Base-by-base conservation (phyloP, 2,329 filamentous ascomycete species). In the Cryphonectria radicalis region DNA sequence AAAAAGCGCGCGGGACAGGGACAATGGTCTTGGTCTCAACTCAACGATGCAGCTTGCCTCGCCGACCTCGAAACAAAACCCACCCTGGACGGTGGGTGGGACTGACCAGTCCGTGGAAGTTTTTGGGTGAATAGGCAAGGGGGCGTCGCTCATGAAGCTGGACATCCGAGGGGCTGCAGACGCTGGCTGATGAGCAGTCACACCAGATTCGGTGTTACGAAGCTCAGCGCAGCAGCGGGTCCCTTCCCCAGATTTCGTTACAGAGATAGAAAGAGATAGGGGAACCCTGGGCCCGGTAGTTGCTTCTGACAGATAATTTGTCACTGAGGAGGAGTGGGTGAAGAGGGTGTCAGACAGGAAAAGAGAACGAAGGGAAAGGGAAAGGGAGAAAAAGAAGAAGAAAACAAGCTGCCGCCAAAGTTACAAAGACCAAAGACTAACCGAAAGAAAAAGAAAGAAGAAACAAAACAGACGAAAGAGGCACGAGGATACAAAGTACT, bases 171-270 rank as follows among this genome's bases (percentile, higher is more conserved):
- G 53, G 65, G 50, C 50, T 40, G 46, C 50, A 42, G 66, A 32
- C 25, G 55, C 14, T 60, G 53, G 55, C 6, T 46, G 35, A 35
- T 43, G 64, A 25, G 46, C 64, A n/a, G 64, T 57, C 64, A 40
- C 50, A 67, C 65, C 53, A 60, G 53, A 67, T 59, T 60, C 53
- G 53, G 37, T 60, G 37, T 11, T 42, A 67, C 65, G 50, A 43
- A 43, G 14, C 40, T 37, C 17, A 46, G 10, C 40, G n/a, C 37
- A 50, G 46, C 46, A 50, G 17, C 22, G 25, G 32, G 43, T 63
- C 42, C 62, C 59, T 13, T 37, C 7, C 28, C 28, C 40, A 42
- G 46, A 63, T 7, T 46, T 46, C 53, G 28, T 13, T 22, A 50
- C 19, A 50, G 46, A 46, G 19, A 50, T 7, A 22, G 43, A 6